A percentile compares a stretch with the other conserved stretches of the same genome.
Conservation (phyloP, 108 stramenopile species). For the Cyclostephanos tholiformis region DNA sequence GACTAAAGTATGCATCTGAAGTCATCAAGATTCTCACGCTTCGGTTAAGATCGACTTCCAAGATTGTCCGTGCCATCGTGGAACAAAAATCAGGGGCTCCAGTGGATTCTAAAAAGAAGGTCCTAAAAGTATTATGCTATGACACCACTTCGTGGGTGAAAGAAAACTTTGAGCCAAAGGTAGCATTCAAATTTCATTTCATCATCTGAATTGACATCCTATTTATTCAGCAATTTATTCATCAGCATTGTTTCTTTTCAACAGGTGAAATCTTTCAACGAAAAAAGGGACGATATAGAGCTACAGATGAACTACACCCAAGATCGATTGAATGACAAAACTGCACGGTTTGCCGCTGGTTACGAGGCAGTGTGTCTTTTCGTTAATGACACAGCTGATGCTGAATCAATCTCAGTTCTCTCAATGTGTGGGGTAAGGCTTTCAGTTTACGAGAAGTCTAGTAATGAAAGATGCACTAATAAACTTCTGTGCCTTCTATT, state of each 20-base stretch:
- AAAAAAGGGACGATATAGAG: slow-evolving; percentile 32
- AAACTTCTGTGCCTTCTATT: background rate
- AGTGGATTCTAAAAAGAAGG: slow-evolving; percentile 9
- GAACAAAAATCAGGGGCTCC: slow-evolving; percentile 6
- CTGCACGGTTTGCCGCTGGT: slow-evolving; percentile 58
- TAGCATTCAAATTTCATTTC: background rate
- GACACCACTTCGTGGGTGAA: slow-evolving; percentile 67
- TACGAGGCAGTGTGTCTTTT: slow-evolving; percentile 79
- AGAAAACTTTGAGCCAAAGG: slow-evolving; percentile 53
- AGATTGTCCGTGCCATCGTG: slow-evolving; percentile 33
- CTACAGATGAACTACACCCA: slow-evolving; percentile 64
- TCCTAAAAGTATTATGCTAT: slow-evolving; percentile 61
- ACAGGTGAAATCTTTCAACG: slow-evolving; percentile 52
- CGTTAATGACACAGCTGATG: slow-evolving; percentile 78
- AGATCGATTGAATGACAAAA: slow-evolving; percentile 53
- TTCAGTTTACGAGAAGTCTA: background rate
- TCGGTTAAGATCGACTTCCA: slow-evolving; percentile 17
- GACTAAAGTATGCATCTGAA: slow-evolving; percentile 7
- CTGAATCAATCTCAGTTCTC: slow-evolving; percentile 52
- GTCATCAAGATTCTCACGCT: slow-evolving; percentile 14
- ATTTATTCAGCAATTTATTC: background rate
- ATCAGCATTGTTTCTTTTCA: background rate
- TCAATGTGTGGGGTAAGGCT: slow-evolving; percentile 60
- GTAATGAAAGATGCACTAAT: background rate
- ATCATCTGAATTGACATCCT: no score